Evolutionary conservation across 129 eudicot species (phyloP).

Genomic region (Logfia minima): DNA sequence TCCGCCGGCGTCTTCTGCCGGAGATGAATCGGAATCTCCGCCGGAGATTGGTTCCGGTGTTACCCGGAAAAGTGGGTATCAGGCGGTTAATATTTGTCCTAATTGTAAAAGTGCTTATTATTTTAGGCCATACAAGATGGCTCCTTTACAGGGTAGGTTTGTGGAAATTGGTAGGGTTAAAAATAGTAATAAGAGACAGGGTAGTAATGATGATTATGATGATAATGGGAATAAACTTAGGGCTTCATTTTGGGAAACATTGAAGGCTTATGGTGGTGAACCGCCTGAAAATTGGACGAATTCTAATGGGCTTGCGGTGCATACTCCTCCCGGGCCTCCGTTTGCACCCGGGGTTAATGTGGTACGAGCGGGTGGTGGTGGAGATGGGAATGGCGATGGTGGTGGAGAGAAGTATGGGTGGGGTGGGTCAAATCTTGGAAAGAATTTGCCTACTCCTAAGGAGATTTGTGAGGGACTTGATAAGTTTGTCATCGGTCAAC

Average conservation of each 20-base stretch:
- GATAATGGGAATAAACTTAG: constrained; percentile 44
- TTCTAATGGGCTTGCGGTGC: constrained; percentile 66
- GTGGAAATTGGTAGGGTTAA: constrained; percentile 75
- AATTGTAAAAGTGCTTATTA: constrained; percentile 80
- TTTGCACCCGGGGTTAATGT: constrained; percentile 76
- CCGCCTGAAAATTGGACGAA: constrained; percentile 66
- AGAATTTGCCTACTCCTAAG: constrained; percentile 88
- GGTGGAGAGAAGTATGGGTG: constrained; percentile 59
- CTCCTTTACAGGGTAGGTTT: constrained; percentile 83
- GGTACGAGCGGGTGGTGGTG: constrained; percentile 41
- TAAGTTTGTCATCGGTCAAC: constrained; percentile 90
- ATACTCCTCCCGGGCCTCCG: constrained; percentile 73
- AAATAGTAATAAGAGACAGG: constrained; percentile 21
- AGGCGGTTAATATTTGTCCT: constrained; percentile 79
- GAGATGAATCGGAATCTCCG: constrained; percentile 17
- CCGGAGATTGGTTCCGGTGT: constrained; percentile 23
- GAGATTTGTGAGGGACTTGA: constrained; percentile 91
- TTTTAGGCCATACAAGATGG: constrained; percentile 67
- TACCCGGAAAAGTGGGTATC: constrained; percentile 37
- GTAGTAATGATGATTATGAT: constrained; percentile 16
- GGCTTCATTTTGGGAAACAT: constrained; percentile 73
- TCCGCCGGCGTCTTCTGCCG: constrained; percentile 45
- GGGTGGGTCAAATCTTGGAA: constrained; percentile 92
- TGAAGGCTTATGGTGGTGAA: constrained; percentile 58
- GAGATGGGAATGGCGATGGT: constrained; percentile 41